phyloP scores from a whole-genome alignment of 2,329 filamentous ascomycete genomes.

The Colletotrichum filicis region DNA sequence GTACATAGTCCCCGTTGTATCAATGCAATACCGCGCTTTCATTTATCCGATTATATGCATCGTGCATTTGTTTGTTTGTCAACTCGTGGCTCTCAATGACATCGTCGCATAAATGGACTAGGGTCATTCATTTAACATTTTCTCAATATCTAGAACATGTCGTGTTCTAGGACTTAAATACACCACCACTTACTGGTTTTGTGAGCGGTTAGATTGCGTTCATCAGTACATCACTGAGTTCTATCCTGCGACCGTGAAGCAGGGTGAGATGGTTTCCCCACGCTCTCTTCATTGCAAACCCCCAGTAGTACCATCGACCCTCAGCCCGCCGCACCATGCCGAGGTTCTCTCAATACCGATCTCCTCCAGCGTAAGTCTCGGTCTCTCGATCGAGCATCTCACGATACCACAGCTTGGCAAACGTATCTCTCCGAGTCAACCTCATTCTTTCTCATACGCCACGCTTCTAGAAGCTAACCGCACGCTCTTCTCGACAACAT shows the following conservation, averaged over 20 bases:
- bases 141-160: background rate
- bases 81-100: too few species aligned
- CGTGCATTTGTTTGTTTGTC: too few species aligned
- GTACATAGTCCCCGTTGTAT: background rate
- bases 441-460: constrained; percentile 74
- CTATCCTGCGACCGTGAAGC: background rate
- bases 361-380: constrained; percentile 38
- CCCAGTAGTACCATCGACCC: background rate
- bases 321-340: constrained; percentile 19
- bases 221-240: too few species aligned
- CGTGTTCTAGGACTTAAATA: background rate
- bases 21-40: background rate
- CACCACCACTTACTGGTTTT: background rate
- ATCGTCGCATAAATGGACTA: background rate
- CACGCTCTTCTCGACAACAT: constrained; percentile 72
- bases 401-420: constrained; percentile 90
- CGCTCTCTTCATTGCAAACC: background rate
- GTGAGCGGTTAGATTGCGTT: too few species aligned
- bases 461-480: constrained; percentile 74
- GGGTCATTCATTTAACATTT: background rate
- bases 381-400: too few species aligned
- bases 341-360: constrained; percentile 39
- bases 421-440: constrained; percentile 85
- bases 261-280: background rate
- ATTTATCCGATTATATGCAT: background rate